phyloP scores from a whole-genome alignment of 257 asterid species.

The Haberlea rhodopensis region DNA sequence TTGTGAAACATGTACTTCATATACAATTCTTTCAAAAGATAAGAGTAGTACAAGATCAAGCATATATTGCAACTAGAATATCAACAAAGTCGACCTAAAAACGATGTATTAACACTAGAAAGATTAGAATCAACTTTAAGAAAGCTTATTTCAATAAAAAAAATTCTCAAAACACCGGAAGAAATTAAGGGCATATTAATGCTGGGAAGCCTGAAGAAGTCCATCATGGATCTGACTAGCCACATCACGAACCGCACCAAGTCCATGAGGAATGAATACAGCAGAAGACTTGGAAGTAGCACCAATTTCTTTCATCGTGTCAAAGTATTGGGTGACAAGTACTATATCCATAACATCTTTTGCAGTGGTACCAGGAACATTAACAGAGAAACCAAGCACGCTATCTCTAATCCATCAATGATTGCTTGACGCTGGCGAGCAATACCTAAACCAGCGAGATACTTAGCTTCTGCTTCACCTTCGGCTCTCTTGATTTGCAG shows the following conservation, averaged over 20 bases:
- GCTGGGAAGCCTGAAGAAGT: constrained; percentile 26
- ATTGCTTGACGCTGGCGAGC: constrained; percentile 39
- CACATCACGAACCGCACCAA: constrained; percentile 34
- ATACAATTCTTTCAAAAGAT: constrained; percentile 27
- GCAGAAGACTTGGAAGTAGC: constrained; percentile 32
- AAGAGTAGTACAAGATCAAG: not conserved
- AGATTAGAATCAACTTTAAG: constrained; percentile 3
- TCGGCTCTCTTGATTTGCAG: constrained; percentile 75
- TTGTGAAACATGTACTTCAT: not conserved
- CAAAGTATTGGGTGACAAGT: constrained; percentile 34
- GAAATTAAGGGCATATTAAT: no score
- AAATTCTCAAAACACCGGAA: no score
- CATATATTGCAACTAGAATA: not conserved
- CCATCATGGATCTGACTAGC: constrained; percentile 37
- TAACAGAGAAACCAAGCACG: constrained; percentile 31
- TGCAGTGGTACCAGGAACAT: constrained; percentile 35
- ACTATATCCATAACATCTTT: constrained; percentile 39
- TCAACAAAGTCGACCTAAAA: no score
- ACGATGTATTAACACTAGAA: no score
- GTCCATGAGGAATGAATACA: constrained; percentile 34
- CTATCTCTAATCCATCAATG: constrained; percentile 36
- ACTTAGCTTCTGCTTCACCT: constrained; percentile 33
- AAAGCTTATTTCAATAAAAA: constrained; percentile 18
- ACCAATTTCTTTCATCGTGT: constrained; percentile 37
- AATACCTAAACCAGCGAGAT: constrained; percentile 32